Base-by-base conservation (phyloP, 78 protist genomes). In the Polysphondylium violaceum region DNA sequence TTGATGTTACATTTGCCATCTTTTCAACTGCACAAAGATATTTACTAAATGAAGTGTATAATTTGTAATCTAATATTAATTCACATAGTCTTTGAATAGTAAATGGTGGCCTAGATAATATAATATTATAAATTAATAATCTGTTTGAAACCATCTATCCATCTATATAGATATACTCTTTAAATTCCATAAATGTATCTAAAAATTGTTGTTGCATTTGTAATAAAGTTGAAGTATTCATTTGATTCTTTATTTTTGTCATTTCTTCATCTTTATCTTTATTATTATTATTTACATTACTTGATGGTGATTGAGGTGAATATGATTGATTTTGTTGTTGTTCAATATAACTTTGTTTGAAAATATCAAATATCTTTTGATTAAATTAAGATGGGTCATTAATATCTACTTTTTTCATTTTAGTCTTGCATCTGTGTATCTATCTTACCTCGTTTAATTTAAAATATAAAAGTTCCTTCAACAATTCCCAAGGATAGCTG, bases 11-110 rank as follows among this genome's bases (percentile, higher is more conserved):
- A 40, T 63, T 83, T n/a, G 67, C 76, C 91, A 83, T 83, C 58
- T 83, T 83, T 43, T 83, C 91, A 44, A 83, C 91, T 41, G 91
- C 91, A 38, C 81, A 83, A 40, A 83, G 53, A 58, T 83, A 83
- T 69, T 83, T 83, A 51, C 77, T 83, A 71, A 59, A 83, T 58
- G 91, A 83, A n/a, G 51, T 83, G 40, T 83, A 83, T 44, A 69
- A 69, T 58, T 83, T 68, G 44, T 71, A 83, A 74, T 83, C 76
- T 17, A 83, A 50, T 44, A 83, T 69, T 44, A 83, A 69, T 83
- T 83, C 91, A 31, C 91, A 83, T 25, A 83, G 60, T 83, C 91
- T 67, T 59, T 83, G 91, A 43, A 83, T 59, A 38, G 91, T 83
- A 43, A 83, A 83, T 58, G 91, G 91, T 67, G 91, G 58, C n/a